Conservation (phyloP, 805 yeast species). For the Kuraishia piskuri region DNA sequence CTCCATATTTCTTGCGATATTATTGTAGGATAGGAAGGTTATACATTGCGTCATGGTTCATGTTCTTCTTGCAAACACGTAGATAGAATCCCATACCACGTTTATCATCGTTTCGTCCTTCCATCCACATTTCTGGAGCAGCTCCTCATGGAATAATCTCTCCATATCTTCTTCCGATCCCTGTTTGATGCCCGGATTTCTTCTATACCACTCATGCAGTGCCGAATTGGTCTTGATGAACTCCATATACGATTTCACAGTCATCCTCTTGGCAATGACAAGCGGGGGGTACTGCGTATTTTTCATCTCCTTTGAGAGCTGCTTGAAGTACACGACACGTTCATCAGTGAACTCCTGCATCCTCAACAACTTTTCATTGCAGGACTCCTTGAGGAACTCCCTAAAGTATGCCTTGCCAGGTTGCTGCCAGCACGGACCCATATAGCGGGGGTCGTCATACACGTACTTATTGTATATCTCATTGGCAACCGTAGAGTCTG, state of each 20-base stretch:
- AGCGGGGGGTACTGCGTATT: neutral
- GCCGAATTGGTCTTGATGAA: slow-evolving; percentile 17
- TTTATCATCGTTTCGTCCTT: slow-evolving; percentile 29
- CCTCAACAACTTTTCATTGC: neutral
- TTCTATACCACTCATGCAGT: slow-evolving; percentile 15
- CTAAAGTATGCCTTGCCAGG: slow-evolving; percentile 36
- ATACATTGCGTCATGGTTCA: slow-evolving; percentile 1
- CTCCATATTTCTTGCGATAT: too few relatives aligned
- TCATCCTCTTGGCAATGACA: slow-evolving; percentile 9
- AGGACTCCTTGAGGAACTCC: slow-evolving; percentile 28
- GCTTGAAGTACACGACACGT: slow-evolving; percentile 9
- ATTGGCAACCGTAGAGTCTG: slow-evolving; percentile 41
- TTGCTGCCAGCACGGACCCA: slow-evolving; percentile 40
- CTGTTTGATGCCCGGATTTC: slow-evolving; percentile 8
- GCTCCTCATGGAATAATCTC: slow-evolving; percentile 11
- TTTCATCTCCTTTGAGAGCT: neutral
- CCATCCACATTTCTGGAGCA: slow-evolving; percentile 31
- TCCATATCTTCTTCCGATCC: slow-evolving; percentile 13
- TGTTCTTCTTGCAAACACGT: slow-evolving; percentile 33
- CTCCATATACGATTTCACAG: slow-evolving; percentile 11
- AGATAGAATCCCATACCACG: slow-evolving; percentile 50
- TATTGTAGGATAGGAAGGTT: too few relatives aligned
- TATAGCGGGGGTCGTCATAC: slow-evolving; percentile 35
- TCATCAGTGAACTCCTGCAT: slow-evolving; percentile 9
- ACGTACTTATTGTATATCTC: slow-evolving; percentile 40